These are phyloP conservation scores for Mycosphaerella sp. DNA, from an alignment of 2,329 filamentous ascomycete species.

Conservation along the genomic window DNA sequence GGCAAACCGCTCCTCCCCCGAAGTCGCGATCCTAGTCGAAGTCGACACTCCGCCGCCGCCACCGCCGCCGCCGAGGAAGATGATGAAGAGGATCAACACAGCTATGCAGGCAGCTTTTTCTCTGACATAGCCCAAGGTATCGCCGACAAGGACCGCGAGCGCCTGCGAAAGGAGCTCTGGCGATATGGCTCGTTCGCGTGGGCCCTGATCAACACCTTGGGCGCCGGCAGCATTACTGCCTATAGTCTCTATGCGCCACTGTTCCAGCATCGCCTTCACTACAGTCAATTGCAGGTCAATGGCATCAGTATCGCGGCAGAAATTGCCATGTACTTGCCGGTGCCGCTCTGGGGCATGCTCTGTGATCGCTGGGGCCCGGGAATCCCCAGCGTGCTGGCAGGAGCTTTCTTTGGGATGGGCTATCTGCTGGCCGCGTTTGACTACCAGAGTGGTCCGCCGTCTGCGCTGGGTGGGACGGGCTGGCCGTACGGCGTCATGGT, in stretches of 20 bases:
- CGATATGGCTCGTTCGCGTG: slow-evolving; percentile 54
- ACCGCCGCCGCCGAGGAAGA: no score
- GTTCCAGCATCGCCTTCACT: slow-evolving; percentile 78
- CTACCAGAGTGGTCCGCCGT: slow-evolving; percentile 57
- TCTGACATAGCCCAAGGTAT: slow-evolving; percentile 56
- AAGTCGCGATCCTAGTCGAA: slow-evolving; percentile 22
- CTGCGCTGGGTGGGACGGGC: slow-evolving; percentile 46
- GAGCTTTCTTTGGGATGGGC: slow-evolving; percentile 67
- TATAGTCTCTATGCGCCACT: slow-evolving; percentile 92
- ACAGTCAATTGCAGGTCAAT: slow-evolving; percentile 89
- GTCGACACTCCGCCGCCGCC: slow-evolving; percentile 29
- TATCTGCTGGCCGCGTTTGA: slow-evolving; percentile 77
- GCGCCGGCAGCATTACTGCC: slow-evolving; percentile 83
- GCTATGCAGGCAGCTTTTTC: slow-evolving; percentile 50
- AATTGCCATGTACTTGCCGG: slow-evolving; percentile 84
- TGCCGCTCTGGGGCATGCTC: slow-evolving; percentile 79
- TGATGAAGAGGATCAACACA: slow-evolving; percentile 33
- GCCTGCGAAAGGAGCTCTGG: slow-evolving; percentile 47
- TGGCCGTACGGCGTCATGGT: slow-evolving; percentile 81
- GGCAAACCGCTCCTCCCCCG: slow-evolving; percentile 38
- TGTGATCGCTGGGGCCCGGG: slow-evolving; percentile 84
- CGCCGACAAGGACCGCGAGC: slow-evolving; percentile 50
- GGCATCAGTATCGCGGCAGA: slow-evolving; percentile 80
- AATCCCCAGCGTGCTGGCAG: slow-evolving; percentile 66
- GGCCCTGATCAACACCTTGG: slow-evolving; percentile 61